Base-by-base conservation (phyloP, 108 stramenopile species). In the Cylindrotheca fusiformis region DNA sequence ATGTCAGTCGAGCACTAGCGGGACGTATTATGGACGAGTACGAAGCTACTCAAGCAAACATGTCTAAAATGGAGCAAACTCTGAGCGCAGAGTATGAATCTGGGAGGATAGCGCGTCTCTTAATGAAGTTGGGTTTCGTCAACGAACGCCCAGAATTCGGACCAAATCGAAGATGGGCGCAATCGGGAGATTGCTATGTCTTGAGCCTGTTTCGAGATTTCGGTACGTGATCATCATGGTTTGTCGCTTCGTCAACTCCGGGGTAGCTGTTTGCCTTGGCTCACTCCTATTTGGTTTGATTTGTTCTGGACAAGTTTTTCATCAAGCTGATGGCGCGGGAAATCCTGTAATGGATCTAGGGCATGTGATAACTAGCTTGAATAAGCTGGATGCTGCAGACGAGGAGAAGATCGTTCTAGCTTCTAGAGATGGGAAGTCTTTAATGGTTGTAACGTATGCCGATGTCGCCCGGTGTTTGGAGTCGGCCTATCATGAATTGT, bases 61-160 rank as follows among this genome's bases (percentile, higher is more conserved):
- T 87, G 36, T 76, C 87, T 65, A 58, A 59, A 6, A 78, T 55
- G 49, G 82, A 90, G 57, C 54, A 50, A 49, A 71, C 90, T n/a
- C 77, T 95, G 56, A 46, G 64, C 10, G 82, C 77, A 10, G 88
- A 94, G 63, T 95, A 90, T 65, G 96, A 97, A 67, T 86, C 86
- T 4, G 91, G 96, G 26, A 74, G 96, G 26, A 77, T 82, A 1
- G 54, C 91, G 58, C 82, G 96, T 31, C 77, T 97, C 44, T 59
- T 95, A 46, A 64, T 95, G 47, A 97, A 97, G 61, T 76, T 97
- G 31, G 91, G 84, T 18, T 88, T 87, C 63, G 74, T 97, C 56
- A 94, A 94, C 62, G 96, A 95, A 78, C 69, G 96, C 47, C 94
- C 96, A n/a, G 96, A 97, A 55, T 85, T 91, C 53, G 85, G 83